Evolutionary conservation across 1,284 basidiomycete genomes (phyloP).

Genomic region (Cryptococcus sp.): DNA sequence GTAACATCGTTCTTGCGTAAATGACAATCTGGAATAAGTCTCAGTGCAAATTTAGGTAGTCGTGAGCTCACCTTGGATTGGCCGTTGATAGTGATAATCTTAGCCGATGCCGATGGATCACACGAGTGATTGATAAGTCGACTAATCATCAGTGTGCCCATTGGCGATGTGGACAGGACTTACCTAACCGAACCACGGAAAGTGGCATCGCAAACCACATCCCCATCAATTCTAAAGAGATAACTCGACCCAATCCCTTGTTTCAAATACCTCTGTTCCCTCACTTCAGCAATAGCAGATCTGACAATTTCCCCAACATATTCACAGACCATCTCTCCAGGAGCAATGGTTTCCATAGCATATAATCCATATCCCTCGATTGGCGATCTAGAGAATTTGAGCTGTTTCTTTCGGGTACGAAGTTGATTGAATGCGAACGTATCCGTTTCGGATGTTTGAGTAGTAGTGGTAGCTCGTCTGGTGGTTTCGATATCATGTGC

Average conservation of each 20-base stretch:
- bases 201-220: constrained; percentile 92
- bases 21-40: constrained; percentile 73
- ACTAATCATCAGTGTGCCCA: constrained; percentile 48
- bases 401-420: constrained; percentile 94
- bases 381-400: constrained; percentile 89
- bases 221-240: constrained; percentile 87
- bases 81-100: constrained; percentile 96
- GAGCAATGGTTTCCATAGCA: constrained; percentile 87
- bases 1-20: constrained; percentile 91
- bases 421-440: constrained; percentile 96
- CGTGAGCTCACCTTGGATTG: constrained; percentile 60
- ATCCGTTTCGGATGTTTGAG: constrained; percentile 51
- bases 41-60: neutral
- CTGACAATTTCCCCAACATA: constrained; percentile 97
- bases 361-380: constrained; percentile 99
- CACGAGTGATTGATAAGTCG: constrained; percentile 95
- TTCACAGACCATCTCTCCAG: constrained; percentile 99
- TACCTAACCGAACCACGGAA: constrained; percentile 97
- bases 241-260: constrained; percentile 95
- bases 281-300: constrained; percentile 91
- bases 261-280: constrained; percentile 93
- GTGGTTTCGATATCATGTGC: constrained; percentile 94
- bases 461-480: constrained; percentile 58
- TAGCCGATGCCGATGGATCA: constrained; percentile 94
- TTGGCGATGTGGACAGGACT: constrained; percentile 39